Percentiles rank a stretch among this genome's conserved stretches.
These are phyloP conservation scores for Sisymbrium altissimum DNA, from an alignment of 345 rosid genomes.

Conservation along the genomic window DNA sequence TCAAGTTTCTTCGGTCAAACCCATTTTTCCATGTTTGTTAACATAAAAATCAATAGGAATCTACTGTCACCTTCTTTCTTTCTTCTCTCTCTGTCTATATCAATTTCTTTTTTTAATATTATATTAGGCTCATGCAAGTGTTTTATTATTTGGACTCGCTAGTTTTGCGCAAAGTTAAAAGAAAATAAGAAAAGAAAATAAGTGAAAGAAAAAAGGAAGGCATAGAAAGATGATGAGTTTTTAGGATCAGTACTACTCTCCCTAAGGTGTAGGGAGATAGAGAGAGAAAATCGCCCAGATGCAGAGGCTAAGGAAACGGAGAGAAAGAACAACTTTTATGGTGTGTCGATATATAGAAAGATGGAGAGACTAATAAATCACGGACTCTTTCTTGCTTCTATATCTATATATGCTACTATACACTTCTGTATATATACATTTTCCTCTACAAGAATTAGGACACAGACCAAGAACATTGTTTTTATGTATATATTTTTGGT, in stretches of 20 bases:
- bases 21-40: conserved; percentile 24
- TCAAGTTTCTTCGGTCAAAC: conserved; percentile 43
- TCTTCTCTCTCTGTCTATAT: conserved; percentile 22
- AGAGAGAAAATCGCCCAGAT: conserved; percentile 60
- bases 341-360: conserved; percentile 25
- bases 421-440: background rate
- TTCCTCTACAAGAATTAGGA: conserved; percentile 1
- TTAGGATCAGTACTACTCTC: conserved; percentile 27
- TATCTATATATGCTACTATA: background rate
- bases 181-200: background rate
- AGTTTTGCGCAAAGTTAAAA: conserved; percentile 32
- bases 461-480: background rate
- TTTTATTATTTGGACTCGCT: conserved; percentile 31
- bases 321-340: conserved; percentile 52
- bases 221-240: conserved; percentile 64
- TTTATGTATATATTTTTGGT: background rate
- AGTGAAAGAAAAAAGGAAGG: conserved; percentile 42
- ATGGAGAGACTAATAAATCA: conserved; percentile 6
- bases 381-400: conserved; percentile 20
- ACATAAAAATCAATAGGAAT: conserved; percentile 24
- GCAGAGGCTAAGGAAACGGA: conserved; percentile 84
- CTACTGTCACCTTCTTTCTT: conserved; percentile 12
- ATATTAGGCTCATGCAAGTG: conserved; percentile 42
- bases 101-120: background rate
- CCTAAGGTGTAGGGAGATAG: conserved; percentile 28